Evolutionary conservation across 2,329 filamentous ascomycete species (phyloP).

Genomic region (Phaeosphaeria sp.): DNA sequence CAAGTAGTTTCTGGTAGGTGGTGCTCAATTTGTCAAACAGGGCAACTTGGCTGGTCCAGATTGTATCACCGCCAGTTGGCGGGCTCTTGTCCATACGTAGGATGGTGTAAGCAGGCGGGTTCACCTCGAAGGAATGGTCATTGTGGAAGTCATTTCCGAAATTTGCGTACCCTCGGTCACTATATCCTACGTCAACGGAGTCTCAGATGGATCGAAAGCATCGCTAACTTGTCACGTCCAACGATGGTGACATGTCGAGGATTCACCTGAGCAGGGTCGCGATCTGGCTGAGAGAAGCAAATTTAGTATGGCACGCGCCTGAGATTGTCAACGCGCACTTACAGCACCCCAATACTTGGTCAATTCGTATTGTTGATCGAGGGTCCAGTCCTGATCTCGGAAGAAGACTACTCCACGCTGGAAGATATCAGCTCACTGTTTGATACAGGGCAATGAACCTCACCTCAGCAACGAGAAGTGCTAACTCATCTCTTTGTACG

Average conservation of each 20-base stretch:
- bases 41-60: slow-evolving; percentile 7
- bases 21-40: slow-evolving; percentile 11
- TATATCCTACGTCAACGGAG: not conserved
- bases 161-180: slow-evolving; percentile 8
- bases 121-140: slow-evolving; percentile 9
- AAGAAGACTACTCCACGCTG: slow-evolving; percentile 53
- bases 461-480: slow-evolving; percentile 34
- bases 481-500: slow-evolving; percentile 55
- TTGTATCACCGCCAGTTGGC: slow-evolving; percentile 9
- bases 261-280: slow-evolving; percentile 20
- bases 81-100: slow-evolving; percentile 3
- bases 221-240: slow-evolving; percentile 7
- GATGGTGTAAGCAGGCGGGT: slow-evolving; percentile 9
- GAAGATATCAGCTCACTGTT: too few relatives aligned
- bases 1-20: slow-evolving; percentile 5
- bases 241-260: slow-evolving; percentile 17
- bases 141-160: slow-evolving; percentile 8
- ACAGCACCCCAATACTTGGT: slow-evolving; percentile 17
- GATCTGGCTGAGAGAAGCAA: slow-evolving; percentile 12
- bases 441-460: too few relatives aligned
- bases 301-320: too few relatives aligned
- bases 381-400: slow-evolving; percentile 50
- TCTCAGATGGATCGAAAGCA: too few relatives aligned
- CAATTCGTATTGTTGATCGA: slow-evolving; percentile 14
- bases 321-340: too few relatives aligned